Base-by-base conservation (phyloP, 345 rosid genomes). In the Leavenworthia alabamica region DNA sequence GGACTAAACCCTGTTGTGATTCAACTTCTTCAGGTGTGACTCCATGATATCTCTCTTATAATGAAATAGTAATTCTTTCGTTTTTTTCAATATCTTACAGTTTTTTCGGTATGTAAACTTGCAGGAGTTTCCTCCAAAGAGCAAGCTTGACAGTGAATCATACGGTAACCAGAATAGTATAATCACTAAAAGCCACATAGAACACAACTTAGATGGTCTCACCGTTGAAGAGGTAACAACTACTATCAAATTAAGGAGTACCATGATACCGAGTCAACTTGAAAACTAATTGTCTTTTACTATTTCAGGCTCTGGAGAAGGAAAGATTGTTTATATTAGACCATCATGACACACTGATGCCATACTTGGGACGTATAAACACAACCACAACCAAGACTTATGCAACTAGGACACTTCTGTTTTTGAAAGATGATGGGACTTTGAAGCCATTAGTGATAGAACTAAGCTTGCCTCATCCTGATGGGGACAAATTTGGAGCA, bases 361-460 rank as follows among this genome's bases (percentile, higher is more conserved):
- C 95, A 17, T 88, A 80, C 53, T 47, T 89, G 49, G 72, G 83
- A 41, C 68, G 82, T 48, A 82, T 92, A 58, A 92, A 84, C 73
- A 60, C 77, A 4, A 86, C 98, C 27, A 42, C 78, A 0, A 73
- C 75, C 17, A 84, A 82, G 76, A 81, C 79, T 60, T 92, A 88
- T 15, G 95, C 96, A 35, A 67, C 86, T 2, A 81, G 96, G 15
- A 92, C 98, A 13, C 46, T 89, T 50, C 86, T 92, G 55, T 85
- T 83, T 74, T 71, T 89, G 80, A 78, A 81, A 75, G 75, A 79
- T 36, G 90, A 89, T 44, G 96, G 86, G 12, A 86, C 93, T 29
- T 75, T 92, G 81, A 86, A 78, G 77, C 98, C 98, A 28, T 48
- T 86, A 48, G 90, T 83, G 26, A 92, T 92, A 26, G 96, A 89